Base-by-base conservation (phyloP, 2,329 filamentous ascomycete species). In the Colletotrichum camelliae region DNA sequence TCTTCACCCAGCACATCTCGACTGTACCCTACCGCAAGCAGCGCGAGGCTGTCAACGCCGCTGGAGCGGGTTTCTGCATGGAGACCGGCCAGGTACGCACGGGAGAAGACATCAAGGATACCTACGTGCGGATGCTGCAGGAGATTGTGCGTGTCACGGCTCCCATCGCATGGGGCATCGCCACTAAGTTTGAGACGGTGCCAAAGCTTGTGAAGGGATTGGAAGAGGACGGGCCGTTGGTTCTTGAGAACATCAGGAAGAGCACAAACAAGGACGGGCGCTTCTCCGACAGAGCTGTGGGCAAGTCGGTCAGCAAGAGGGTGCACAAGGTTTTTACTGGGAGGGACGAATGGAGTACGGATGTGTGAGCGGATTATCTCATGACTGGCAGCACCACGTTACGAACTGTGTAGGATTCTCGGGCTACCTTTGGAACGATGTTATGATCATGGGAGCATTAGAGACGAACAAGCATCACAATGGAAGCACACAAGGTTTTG, bases 1-100 rank as follows among this genome's bases (percentile, higher is more conserved):
- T 90, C 39, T 95, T 96, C 80, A 96, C 95, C 0, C 93, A 96
- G 80, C 93, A 96, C 81, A 92, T 96, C 65, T 94, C 93, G 9
- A 94, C 93, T 2, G 91, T 94, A 27, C 94, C 94, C 0, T 96
- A 96, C 83, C 91, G 91, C 77, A 89, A 86, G 67, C 88, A 89
- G 78, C 84, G 85, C 27, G 89, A 91, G 71, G 83, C 84, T 39
- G 82, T 84, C 65, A 85, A 85, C 78, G 87, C 86, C 70, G 87
- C 89, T 2, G 87, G 89, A 15, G 92, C 91, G 2, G 88, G 90
- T 0, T 96, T 96, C 82, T 96, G 94, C 84, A 96, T 96, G 93
- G 94, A 95, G 69, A 87, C 88, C 1, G 94, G 94, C 0, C 94
- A 96, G 83, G 93, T 96, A 57, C 91, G 91, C 70, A 91, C 92